These are phyloP conservation scores for Rhizophora mangle DNA, from an alignment of 345 rosid genomes.

Conservation along the genomic window DNA sequence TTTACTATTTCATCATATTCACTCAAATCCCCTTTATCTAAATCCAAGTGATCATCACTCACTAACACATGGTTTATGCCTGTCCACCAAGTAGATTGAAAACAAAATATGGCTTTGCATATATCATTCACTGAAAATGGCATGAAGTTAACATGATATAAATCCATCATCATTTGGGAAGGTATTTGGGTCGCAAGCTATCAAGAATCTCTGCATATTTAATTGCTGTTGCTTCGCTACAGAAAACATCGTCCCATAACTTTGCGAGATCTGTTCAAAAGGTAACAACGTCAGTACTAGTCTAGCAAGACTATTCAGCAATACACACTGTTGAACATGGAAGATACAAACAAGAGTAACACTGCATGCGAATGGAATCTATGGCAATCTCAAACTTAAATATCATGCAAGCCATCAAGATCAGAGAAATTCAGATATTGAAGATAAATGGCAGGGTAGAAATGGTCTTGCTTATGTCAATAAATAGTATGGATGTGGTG, in stretches of 20 bases:
- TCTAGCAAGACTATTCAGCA: not conserved
- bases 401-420: not conserved
- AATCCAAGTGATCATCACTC: too few species aligned
- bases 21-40: too few species aligned
- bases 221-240: slow-evolving; percentile 54
- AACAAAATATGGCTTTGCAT: too few species aligned
- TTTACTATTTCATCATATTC: too few species aligned
- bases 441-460: not conserved
- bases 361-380: not conserved
- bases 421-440: not conserved
- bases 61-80: too few species aligned
- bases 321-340: not conserved
- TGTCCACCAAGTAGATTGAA: too few species aligned
- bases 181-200: slow-evolving; percentile 47
- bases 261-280: slow-evolving; percentile 60
- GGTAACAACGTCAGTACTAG: slow-evolving; percentile 14
- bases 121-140: not conserved
- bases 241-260: slow-evolving; percentile 69
- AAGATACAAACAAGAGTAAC: not conserved
- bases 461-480: not conserved
- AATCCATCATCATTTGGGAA: slow-evolving; percentile 31
- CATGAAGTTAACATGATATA: not conserved
- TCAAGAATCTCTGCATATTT: slow-evolving; percentile 62
- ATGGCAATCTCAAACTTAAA: not conserved
- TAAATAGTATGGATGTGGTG: not conserved